phyloP scores from a whole-genome alignment of 1,139 yeast species.

The Yamadazyma jaroonii region DNA sequence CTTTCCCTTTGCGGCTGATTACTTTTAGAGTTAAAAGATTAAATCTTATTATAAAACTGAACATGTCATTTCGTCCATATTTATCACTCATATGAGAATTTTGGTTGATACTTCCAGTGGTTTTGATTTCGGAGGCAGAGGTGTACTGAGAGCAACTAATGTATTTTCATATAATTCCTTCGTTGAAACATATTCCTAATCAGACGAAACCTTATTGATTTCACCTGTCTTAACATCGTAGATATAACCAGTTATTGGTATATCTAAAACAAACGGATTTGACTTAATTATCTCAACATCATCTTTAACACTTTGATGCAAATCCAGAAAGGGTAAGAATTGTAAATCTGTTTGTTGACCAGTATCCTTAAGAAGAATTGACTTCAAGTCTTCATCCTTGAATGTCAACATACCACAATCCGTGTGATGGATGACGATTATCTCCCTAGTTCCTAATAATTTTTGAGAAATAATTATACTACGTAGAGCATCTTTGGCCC shows the following conservation, averaged over 20 bases:
- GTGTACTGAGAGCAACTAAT: too few species aligned
- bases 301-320: slow-evolving; percentile 32
- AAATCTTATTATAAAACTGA: too few species aligned
- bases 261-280: slow-evolving; percentile 26
- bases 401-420: slow-evolving; percentile 46
- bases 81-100: too few species aligned
- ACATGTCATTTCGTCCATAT: too few species aligned
- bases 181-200: too few species aligned
- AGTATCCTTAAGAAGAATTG: slow-evolving; percentile 25
- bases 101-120: too few species aligned
- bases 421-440: slow-evolving; percentile 39
- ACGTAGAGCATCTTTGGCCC: slow-evolving; percentile 39
- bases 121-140: too few species aligned
- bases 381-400: slow-evolving; percentile 25
- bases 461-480: slow-evolving; percentile 35
- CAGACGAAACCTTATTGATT: slow-evolving; percentile 18
- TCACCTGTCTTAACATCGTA: slow-evolving; percentile 37
- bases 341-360: slow-evolving; percentile 24
- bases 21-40: too few species aligned
- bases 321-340: slow-evolving; percentile 32
- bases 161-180: too few species aligned
- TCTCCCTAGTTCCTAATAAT: slow-evolving; percentile 36
- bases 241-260: slow-evolving; percentile 33
- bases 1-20: too few species aligned
- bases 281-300: slow-evolving; percentile 28